Evolutionary conservation across 2,329 filamentous ascomycete species (phyloP).

Genomic region (Ophiostoma piceae): DNA sequence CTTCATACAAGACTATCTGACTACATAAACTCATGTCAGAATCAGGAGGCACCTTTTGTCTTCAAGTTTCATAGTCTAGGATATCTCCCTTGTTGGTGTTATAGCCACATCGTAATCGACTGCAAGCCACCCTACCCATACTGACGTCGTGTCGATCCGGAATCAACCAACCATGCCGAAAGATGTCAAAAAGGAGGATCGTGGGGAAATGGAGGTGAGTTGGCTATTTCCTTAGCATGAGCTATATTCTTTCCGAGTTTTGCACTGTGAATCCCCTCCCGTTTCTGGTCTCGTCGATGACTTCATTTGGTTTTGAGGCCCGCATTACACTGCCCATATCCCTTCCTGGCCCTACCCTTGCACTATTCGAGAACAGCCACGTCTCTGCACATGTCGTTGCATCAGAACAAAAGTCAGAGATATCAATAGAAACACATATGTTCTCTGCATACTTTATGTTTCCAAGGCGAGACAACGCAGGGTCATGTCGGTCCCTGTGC

Average conservation of each 20-base stretch:
- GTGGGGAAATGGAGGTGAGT: neutral
- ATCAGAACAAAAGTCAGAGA: neutral
- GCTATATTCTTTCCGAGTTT: neutral
- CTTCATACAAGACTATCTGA: neutral
- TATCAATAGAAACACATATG: neutral
- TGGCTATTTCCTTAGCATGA: neutral
- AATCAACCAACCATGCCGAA: neutral
- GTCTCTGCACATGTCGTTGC: neutral
- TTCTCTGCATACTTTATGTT: neutral
- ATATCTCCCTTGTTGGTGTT: neutral
- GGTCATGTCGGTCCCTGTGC: neutral
- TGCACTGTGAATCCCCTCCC: neutral
- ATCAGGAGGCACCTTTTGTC: neutral
- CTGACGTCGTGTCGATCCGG: neutral
- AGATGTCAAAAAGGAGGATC: neutral
- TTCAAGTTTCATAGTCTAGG: neutral
- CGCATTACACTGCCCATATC: neutral
- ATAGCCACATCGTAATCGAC: neutral
- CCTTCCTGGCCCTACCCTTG: neutral
- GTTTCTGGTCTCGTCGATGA: neutral
- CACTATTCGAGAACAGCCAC: no score
- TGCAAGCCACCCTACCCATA: neutral
- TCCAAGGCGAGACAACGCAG: neutral
- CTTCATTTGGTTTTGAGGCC: neutral
- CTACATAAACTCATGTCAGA: neutral